Evolutionary conservation across 257 asterid genomes (phyloP).

Genomic region (Petunia axillaris): DNA sequence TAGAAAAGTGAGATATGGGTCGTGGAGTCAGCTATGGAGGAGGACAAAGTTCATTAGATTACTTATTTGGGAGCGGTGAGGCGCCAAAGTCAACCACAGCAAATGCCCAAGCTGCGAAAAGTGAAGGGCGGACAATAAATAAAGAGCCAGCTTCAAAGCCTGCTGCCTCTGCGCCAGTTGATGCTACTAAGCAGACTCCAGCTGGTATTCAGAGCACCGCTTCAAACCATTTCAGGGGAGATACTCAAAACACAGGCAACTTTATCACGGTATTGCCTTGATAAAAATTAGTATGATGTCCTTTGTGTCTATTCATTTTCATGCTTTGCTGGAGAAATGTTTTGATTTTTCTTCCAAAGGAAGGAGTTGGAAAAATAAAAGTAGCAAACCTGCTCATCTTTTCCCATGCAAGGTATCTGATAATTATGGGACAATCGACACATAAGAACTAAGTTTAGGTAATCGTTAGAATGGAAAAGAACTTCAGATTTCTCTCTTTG

Average conservation of each 20-base stretch:
- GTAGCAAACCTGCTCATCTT: not conserved
- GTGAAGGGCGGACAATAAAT: slow-evolving; percentile 39
- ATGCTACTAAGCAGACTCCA: slow-evolving; percentile 59
- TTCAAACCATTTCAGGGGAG: slow-evolving; percentile 49
- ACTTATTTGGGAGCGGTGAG: slow-evolving; percentile 64
- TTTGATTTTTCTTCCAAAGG: not conserved
- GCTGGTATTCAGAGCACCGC: slow-evolving; percentile 69
- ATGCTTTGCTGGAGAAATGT: slow-evolving; percentile 5
- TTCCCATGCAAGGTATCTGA: not conserved
- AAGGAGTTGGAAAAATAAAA: not conserved
- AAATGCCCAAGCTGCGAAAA: slow-evolving; percentile 44
- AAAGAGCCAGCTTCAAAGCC: slow-evolving; percentile 58
- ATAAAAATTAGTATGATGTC: not conserved
- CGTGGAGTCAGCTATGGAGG: slow-evolving; percentile 76
- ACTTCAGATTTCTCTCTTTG: not conserved
- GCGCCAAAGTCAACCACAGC: slow-evolving; percentile 52
- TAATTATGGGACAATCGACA: not conserved
- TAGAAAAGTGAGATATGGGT: slow-evolving; percentile 44
- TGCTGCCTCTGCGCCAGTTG: slow-evolving; percentile 47
- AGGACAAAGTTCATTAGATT: slow-evolving; percentile 72
- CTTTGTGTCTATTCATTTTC: not conserved
- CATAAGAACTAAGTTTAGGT: not conserved
- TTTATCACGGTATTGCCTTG: slow-evolving; percentile 51
- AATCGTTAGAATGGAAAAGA: not conserved
- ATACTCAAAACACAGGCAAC: slow-evolving; percentile 60